Percentiles rank a stretch among this genome's conserved stretches.
phyloP scores from a whole-genome alignment of 1,284 basidiomycete genomes.

The Tilletia caries region DNA sequence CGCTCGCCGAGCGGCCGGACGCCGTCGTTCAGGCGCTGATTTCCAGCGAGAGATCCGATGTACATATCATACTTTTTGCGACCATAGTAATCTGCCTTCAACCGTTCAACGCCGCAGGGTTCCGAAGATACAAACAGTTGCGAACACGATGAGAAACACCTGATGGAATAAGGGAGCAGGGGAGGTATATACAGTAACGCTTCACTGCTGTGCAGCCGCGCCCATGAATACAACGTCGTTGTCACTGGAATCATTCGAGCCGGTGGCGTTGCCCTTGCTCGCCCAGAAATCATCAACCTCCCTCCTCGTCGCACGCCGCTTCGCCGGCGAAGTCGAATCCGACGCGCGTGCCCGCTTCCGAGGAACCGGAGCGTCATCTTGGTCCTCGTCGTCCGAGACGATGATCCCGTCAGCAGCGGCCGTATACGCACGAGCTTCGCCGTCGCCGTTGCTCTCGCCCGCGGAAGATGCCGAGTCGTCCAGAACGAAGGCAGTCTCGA shows the following conservation, averaged over 20 bases:
- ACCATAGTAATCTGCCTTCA: too few species aligned
- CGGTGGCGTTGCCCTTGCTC: conserved; percentile 1
- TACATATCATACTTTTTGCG: too few species aligned
- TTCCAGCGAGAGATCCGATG: too few species aligned
- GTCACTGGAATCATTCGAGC: not conserved
- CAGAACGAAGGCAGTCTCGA: not conserved
- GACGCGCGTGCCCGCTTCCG: not conserved
- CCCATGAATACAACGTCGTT: conserved; percentile 2
- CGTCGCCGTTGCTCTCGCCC: not conserved
- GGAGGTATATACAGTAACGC: too few species aligned
- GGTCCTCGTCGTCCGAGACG: not conserved
- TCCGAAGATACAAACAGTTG: too few species aligned
- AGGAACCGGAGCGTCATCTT: not conserved
- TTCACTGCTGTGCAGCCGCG: not conserved
- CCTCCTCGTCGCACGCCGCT: not conserved
- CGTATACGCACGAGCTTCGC: not conserved
- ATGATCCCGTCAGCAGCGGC: not conserved
- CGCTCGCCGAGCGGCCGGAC: too few species aligned
- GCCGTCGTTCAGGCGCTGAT: too few species aligned
- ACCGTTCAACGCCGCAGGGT: too few species aligned
- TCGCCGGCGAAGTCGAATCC: not conserved
- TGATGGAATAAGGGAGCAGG: too few species aligned
- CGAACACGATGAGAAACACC: too few species aligned
- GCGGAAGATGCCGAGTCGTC: conserved; percentile 5
- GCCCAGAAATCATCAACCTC: conserved; percentile 8